Base-by-base conservation (phyloP, 768 basidiomycete genomes). In the Agaricus subrufescens region DNA sequence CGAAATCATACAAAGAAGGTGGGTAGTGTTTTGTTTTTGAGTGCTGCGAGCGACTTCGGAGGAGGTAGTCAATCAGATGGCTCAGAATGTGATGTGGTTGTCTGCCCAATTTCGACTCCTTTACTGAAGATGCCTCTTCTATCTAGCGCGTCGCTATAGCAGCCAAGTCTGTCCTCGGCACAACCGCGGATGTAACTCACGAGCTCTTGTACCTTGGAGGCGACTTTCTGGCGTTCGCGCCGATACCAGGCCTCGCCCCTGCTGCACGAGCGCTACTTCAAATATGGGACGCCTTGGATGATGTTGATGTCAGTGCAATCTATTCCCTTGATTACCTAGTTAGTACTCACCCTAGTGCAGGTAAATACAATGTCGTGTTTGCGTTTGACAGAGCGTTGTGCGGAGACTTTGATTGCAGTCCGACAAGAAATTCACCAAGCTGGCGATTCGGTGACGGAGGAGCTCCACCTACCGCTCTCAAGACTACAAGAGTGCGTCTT, bases 361-460 rank as follows among this genome's bases (percentile, higher is more conserved):
- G 72, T 77, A 51, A 86, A 86, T 59, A 72, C 81, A 23, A 65
- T 82, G 9, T 74, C 80, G 4, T 85, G 82, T 61, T 68, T 86
- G 44, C 82, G 82, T 25, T 71, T 86, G 30, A 81, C 82, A 0
- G 82, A 84, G 58, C 80, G 83, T 15, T 84, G 83, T 56, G 85
- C 85, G 0, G 79, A 77, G 6, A 75, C 82, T 26, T 75, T 86
- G 11, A 72, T 79, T 23, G 76, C 78, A 19, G 76, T 86, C 29
- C 76, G 77, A 1, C 73, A 77, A 44, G 85, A 86, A 54, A 70
- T 85, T 3, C 59, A 67, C 0, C 73, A 76, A 14, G 80, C 80
- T 0, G 81, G 78, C 0, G 65, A 66, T 51, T 60, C 68, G 1
- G 76, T 79, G 5, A 68, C 67, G 4, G 63, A 72, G 9, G 78